Conservation (phyloP, 495 filamentous ascomycete species). For the Lophiostoma macrostomum region DNA sequence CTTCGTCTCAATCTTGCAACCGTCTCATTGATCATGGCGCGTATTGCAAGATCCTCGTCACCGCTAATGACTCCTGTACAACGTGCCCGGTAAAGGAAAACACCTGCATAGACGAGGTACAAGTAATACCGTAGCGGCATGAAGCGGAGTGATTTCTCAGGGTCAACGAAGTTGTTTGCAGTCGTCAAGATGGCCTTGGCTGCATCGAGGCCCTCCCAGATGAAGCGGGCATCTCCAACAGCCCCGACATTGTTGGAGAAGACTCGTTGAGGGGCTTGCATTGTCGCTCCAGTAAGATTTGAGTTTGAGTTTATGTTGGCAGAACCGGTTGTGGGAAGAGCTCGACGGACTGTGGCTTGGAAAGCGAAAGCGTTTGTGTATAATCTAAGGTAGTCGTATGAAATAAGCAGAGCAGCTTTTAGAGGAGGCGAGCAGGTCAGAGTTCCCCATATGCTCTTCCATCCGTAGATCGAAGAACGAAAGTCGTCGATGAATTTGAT, state of each 20-base stretch:
- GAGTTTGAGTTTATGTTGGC: neutral
- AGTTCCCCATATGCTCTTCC: conserved; percentile 63
- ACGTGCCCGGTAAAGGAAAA: conserved; percentile 57
- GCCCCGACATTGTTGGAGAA: conserved; percentile 42
- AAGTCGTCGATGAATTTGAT: conserved; percentile 68
- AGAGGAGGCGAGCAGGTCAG: conserved; percentile 53
- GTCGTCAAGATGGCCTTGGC: conserved; percentile 40
- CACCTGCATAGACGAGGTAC: conserved; percentile 55
- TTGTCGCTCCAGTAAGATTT: conserved; percentile 5
- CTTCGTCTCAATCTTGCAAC: conserved; percentile 52
- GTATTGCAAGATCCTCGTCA: conserved; percentile 53
- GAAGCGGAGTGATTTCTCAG: conserved; percentile 37
- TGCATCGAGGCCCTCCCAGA: conserved; percentile 41
- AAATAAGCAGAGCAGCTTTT: conserved; percentile 56
- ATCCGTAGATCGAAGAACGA: conserved; percentile 57
- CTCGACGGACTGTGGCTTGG: conserved; percentile 62
- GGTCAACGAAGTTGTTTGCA: conserved; percentile 41
- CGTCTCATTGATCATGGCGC: conserved; percentile 52
- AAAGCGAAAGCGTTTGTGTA: conserved; percentile 68
- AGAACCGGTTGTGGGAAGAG: conserved; percentile 40
- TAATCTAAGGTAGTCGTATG: conserved; percentile 61
- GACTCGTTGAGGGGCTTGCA: conserved; percentile 32
- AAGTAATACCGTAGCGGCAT: conserved; percentile 42
- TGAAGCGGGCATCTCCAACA: conserved; percentile 41
- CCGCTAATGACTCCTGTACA: conserved; percentile 54